A percentile compares a stretch with the other conserved stretches of the same genome.
Evolutionary conservation across 768 basidiomycete genomes (phyloP).

Genomic region (Lactifluus hygrophoroides): DNA sequence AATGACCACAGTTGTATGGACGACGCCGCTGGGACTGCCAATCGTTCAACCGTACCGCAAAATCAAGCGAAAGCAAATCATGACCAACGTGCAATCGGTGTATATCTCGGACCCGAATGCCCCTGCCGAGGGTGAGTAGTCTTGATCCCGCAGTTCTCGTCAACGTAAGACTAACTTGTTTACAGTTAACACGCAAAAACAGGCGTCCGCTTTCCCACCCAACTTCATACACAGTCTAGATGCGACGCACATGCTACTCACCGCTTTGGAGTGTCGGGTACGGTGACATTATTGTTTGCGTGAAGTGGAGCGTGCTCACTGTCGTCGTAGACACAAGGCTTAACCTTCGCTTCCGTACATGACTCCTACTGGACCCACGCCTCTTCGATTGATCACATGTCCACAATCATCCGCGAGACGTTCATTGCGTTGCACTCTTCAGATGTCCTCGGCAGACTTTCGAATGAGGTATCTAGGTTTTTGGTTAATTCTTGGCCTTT

Average conservation of each 20-base stretch:
- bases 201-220: constrained; percentile 95
- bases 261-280: constrained; percentile 82
- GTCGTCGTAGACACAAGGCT: constrained; percentile 44
- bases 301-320: constrained; percentile 2
- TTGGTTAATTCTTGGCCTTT: not conserved
- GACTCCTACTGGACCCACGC: constrained; percentile 99
- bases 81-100: constrained; percentile 78
- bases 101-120: constrained; percentile 82
- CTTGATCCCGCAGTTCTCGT: not conserved
- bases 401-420: constrained; percentile 79
- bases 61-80: constrained; percentile 68
- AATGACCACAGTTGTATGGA: constrained; percentile 96
- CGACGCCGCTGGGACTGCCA: constrained; percentile 88
- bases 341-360: constrained; percentile 94
- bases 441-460: constrained; percentile 66
- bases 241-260: constrained; percentile 98
- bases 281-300: constrained; percentile 23
- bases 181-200: constrained; percentile 71
- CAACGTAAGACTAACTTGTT: not conserved
- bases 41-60: constrained; percentile 96
- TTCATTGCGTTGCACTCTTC: constrained; percentile 90
- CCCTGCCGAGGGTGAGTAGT: constrained; percentile 49
- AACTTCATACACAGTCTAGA: constrained; percentile 98
- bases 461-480: constrained; percentile 57
- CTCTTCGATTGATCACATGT: constrained; percentile 78